Evolutionary conservation across 2,329 filamentous ascomycete genomes (phyloP).

Genomic region (Dactylonectria estremocensis): DNA sequence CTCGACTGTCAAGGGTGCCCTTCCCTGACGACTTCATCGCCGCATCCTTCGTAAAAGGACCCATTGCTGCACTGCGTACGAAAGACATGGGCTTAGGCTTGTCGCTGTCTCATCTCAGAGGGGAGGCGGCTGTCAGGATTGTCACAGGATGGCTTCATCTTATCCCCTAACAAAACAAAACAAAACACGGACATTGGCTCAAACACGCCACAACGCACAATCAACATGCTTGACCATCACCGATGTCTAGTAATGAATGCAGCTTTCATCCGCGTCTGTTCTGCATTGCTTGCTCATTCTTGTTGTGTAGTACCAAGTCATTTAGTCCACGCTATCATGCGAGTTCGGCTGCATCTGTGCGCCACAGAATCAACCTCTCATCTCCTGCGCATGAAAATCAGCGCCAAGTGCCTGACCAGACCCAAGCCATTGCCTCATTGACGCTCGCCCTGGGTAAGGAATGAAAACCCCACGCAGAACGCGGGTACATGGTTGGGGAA

Average conservation of each 20-base stretch:
- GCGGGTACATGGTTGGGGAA: too few relatives aligned
- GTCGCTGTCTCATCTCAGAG: slow-evolving; percentile 9
- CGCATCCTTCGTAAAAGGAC: slow-evolving; percentile 6
- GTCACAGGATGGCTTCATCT: background rate
- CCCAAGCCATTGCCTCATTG: background rate
- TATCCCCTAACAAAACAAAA: background rate
- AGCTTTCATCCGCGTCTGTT: background rate
- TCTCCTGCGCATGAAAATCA: background rate
- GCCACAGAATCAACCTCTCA: background rate
- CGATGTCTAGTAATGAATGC: background rate
- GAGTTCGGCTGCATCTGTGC: background rate
- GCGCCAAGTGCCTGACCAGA: background rate
- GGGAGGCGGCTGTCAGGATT: slow-evolving; percentile 9
- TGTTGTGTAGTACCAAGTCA: background rate
- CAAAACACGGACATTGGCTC: background rate
- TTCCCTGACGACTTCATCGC: background rate
- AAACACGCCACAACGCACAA: background rate
- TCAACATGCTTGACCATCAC: background rate
- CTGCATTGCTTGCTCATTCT: background rate
- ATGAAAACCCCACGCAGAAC: background rate
- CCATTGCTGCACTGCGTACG: background rate
- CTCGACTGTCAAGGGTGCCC: background rate
- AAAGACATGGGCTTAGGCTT: background rate
- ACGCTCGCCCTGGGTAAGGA: background rate
- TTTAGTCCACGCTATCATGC: background rate